Evolutionary conservation across 2,329 filamentous ascomycete species (phyloP).

Genomic region (Fusarium avenaceum): DNA sequence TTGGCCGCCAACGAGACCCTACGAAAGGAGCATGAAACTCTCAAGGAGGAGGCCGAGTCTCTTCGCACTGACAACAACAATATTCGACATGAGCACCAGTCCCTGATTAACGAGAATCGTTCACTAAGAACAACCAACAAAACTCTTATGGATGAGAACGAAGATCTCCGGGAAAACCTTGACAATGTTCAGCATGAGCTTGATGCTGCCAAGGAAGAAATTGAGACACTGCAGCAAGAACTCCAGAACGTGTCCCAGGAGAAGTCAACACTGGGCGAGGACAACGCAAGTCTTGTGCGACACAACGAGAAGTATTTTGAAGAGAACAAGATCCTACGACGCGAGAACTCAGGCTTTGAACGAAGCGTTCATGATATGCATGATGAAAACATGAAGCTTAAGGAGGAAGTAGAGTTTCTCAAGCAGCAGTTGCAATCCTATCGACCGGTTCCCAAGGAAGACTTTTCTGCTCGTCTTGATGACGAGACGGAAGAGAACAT

Average conservation of each 20-base stretch:
- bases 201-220: slow-evolving; percentile 57
- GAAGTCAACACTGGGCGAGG: slow-evolving; percentile 61
- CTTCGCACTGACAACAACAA: slow-evolving; percentile 59
- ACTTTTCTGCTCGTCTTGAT: slow-evolving; percentile 54
- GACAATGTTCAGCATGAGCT: slow-evolving; percentile 59
- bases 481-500: slow-evolving; percentile 65
- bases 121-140: slow-evolving; percentile 60
- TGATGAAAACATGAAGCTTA: slow-evolving; percentile 62
- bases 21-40: slow-evolving; percentile 53
- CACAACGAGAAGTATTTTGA: slow-evolving; percentile 69
- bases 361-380: slow-evolving; percentile 61
- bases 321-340: slow-evolving; percentile 64
- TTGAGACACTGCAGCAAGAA: slow-evolving; percentile 57
- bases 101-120: slow-evolving; percentile 60
- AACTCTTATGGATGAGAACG: slow-evolving; percentile 59
- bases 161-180: slow-evolving; percentile 59
- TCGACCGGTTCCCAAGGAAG: slow-evolving; percentile 55
- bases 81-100: slow-evolving; percentile 59
- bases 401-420: slow-evolving; percentile 62
- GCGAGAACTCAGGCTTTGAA: slow-evolving; percentile 64
- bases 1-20: slow-evolving; percentile 58
- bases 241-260: slow-evolving; percentile 58
- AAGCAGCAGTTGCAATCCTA: slow-evolving; percentile 61
- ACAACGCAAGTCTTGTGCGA: slow-evolving; percentile 66
- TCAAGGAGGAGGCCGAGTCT: slow-evolving; percentile 58